Evolutionary conservation across 495 filamentous ascomycete genomes (phyloP), one percentile per base, ranked within the genome.

Genomic region (Penicillium verhagenii): DNA sequence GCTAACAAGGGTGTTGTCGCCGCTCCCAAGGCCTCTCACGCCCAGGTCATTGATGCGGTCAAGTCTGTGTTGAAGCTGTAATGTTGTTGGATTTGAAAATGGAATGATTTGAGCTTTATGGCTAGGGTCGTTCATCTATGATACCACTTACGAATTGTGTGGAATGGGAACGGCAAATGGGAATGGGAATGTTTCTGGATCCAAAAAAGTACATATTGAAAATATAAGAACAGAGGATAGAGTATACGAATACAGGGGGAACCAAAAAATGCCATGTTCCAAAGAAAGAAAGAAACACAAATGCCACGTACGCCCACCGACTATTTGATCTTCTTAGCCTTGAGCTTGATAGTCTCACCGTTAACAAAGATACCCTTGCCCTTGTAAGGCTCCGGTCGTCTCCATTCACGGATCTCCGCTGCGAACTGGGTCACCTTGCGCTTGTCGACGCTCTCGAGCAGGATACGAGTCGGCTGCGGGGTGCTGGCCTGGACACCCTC

Each of bases 291-390:
- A 57, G 59, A 50, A 40, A 44, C 49, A 55, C 53, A 63, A 54
- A 59, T 43, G 44, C 53, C 51, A 48, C 52, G 44, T 59, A 49
- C 56, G 37, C 50, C 35, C 37, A 52, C 33, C 10, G 57, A 61
- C 66, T 69, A 98, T 82, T 96, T 96, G 73, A 97, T 96, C 86
- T 97, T 98, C 87, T 96, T 97, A 54, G 89, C 84, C 84, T 98
- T 98, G 69, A 98, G 71, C 81, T 86, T 92, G 79, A 98, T 96
- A 4, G 91, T 97, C 80, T 98, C 93, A 45, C 90, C 89, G 69
- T 96, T 93, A 53, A 97, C 83, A 63, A 97, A 98, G 58, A 98
- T 97, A 65, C 94, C 94, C 84, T 98, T 97, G 50, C 94, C 94
- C 85, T 98, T 98, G 74, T 97, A 98, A 47, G 95, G 94, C 73